Conservation (phyloP, 805 yeast genomes). For the Nakazawaea pomicola region DNA sequence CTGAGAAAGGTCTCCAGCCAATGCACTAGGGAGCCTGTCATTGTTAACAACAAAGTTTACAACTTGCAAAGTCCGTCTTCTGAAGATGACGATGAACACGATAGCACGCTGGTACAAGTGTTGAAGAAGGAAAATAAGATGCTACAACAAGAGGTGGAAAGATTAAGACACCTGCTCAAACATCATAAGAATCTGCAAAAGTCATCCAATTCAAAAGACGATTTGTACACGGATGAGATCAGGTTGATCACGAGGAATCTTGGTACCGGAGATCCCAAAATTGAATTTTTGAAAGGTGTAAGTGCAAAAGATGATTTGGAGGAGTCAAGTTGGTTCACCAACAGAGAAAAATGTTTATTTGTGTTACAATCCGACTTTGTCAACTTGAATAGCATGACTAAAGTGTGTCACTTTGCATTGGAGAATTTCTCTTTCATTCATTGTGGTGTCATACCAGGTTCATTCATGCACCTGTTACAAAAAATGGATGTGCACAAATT, state of each 20-base stretch:
- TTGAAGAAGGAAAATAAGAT: no score
- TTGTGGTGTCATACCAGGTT: background rate
- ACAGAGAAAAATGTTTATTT: background rate
- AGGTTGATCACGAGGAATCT: background rate
- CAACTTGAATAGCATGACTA: background rate
- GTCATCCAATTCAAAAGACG: no score
- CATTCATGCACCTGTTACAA: background rate
- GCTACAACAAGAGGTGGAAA: no score
- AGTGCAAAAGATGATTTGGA: background rate
- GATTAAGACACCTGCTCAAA: no score
- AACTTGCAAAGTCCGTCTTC: background rate
- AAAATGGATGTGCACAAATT: background rate
- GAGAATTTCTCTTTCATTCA: background rate
- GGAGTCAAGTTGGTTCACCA: background rate
- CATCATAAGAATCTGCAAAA: no score
- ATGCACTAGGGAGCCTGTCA: constrained; percentile 28
- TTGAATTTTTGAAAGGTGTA: background rate
- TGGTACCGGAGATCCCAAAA: background rate
- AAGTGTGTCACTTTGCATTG: background rate
- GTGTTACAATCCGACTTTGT: background rate
- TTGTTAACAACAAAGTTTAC: constrained; percentile 15
- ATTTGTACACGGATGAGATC: background rate
- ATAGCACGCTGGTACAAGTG: no score
- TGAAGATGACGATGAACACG: background rate
- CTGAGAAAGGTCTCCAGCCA: constrained; percentile 24